These are phyloP conservation scores for Pelargonium cotyledonis DNA, from an alignment of 441 rosid genomes.

Conservation along the genomic window DNA sequence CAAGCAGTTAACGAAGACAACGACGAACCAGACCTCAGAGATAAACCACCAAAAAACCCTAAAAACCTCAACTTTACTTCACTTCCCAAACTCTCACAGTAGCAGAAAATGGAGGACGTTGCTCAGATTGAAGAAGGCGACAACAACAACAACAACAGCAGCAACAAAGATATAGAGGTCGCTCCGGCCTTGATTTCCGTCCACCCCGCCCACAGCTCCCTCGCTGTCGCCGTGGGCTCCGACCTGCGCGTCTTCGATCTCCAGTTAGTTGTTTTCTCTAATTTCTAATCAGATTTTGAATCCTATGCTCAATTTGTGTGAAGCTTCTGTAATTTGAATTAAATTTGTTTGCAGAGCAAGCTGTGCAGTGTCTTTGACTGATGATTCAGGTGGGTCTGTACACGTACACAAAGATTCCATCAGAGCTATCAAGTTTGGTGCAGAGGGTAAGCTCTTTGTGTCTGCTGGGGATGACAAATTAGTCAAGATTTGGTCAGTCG, in stretches of 20 bases:
- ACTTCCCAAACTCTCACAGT: not conserved
- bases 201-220: conserved; percentile 61
- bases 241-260: conserved; percentile 83
- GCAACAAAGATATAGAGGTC: conserved; percentile 45
- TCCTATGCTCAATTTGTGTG: not conserved
- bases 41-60: conserved; percentile 37
- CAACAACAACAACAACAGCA: conserved; percentile 11
- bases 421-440: conserved; percentile 65
- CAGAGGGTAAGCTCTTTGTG: conserved; percentile 58
- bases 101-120: conserved; percentile 38
- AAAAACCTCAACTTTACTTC: not conserved
- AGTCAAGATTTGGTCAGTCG: conserved; percentile 74
- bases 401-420: conserved; percentile 62
- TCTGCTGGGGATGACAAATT: conserved; percentile 87
- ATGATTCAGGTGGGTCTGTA: conserved; percentile 47
- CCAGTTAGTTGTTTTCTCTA: conserved; percentile 27
- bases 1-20: not conserved
- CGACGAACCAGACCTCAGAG: not conserved
- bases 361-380: conserved; percentile 46
- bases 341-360: conserved; percentile 34
- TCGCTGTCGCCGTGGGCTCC: conserved; percentile 68
- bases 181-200: conserved; percentile 71
- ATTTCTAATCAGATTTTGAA: no score
- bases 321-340: no score
- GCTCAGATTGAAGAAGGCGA: conserved; percentile 45